Evolutionary conservation across 2,329 filamentous ascomycete genomes (phyloP).

Genomic region (Talaromyces sp.): DNA sequence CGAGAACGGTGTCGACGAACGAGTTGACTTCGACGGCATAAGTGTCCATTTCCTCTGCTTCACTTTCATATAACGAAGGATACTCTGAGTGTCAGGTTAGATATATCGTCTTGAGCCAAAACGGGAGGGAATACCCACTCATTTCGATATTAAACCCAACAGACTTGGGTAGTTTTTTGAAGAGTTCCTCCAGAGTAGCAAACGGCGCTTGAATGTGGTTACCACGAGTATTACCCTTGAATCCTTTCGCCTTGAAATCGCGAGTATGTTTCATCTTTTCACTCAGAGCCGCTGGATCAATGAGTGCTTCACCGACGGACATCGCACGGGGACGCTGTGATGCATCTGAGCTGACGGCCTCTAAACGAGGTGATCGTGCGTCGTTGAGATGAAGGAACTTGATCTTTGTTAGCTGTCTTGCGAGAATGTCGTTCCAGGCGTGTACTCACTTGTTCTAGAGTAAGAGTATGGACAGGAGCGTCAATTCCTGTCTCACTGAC

Average conservation of each 20-base stretch:
- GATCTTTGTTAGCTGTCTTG: constrained; percentile 6
- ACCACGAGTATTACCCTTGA: constrained; percentile 90
- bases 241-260: constrained; percentile 91
- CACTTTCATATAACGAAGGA: constrained; percentile 92
- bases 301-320: constrained; percentile 55
- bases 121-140: constrained; percentile 48
- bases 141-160: constrained; percentile 98
- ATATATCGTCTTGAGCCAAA: not conserved
- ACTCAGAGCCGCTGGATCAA: constrained; percentile 43
- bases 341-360: constrained; percentile 15
- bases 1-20: constrained; percentile 89
- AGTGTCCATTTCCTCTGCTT: constrained; percentile 94
- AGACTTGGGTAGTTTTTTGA: constrained; percentile 72
- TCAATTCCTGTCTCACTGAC: constrained; percentile 98
- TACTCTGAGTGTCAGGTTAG: constrained; percentile 57
- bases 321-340: constrained; percentile 52
- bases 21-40: constrained; percentile 94
- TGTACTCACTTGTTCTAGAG: constrained; percentile 66
- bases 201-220: constrained; percentile 96
- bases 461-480: constrained; percentile 91
- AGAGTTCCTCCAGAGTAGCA: constrained; percentile 90
- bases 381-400: constrained; percentile 79
- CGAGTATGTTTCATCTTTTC: constrained; percentile 97
- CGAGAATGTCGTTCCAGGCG: not conserved
- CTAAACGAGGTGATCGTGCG: constrained; percentile 34